Base-by-base conservation (phyloP, 305 asterid species). In the Fraxinus albicans region DNA sequence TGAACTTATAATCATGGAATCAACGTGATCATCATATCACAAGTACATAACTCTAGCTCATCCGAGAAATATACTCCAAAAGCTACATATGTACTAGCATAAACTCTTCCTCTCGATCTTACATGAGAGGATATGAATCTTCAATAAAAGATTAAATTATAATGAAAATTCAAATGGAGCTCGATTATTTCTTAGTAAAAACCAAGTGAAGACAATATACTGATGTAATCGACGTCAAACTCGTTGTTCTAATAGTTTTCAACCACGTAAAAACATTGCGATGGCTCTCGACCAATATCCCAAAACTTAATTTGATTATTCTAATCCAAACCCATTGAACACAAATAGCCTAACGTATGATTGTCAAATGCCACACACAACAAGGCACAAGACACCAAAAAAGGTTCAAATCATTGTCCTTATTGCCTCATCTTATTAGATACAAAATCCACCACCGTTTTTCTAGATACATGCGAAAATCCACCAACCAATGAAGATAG, bases 281-380 rank as follows among this genome's bases (percentile, higher is more conserved):
- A 8, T 0, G 72, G 2, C 15, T 8, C 72, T 67, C 74, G 8
- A 67, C 2, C 38, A 1, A 69, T 19, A 69, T 69, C 75, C 9
- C n/a, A 12, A 69, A 29, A 27, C 19, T 10, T 67, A 25, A 67
- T 21, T 17, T 33, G 77, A 34, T 77, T 80, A 50, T 34, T 83
- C 78, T 84, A 77, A 83, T 78, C 79, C 78, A 8, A 50, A 89
- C 79, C 78, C 85, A 86, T 12, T 85, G 92, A 84, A 84, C 84
- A 10, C 29, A 82, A 84, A 79, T 79, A 83, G 86, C 84, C 79
- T 82, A 83, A 89, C 91, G 91, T 89, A 85, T 89, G 78, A 67
- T 63, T 55, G 81, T 23, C 83, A 77, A 33, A 75, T 58, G 89
- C 91, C 91, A 82, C 90, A 89, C 85, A 86, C 27, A 53, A 69